Evolutionary conservation across 345 rosid genomes (phyloP), one percentile per base, ranked within the genome.

Genomic region (Physaria fendleri): DNA sequence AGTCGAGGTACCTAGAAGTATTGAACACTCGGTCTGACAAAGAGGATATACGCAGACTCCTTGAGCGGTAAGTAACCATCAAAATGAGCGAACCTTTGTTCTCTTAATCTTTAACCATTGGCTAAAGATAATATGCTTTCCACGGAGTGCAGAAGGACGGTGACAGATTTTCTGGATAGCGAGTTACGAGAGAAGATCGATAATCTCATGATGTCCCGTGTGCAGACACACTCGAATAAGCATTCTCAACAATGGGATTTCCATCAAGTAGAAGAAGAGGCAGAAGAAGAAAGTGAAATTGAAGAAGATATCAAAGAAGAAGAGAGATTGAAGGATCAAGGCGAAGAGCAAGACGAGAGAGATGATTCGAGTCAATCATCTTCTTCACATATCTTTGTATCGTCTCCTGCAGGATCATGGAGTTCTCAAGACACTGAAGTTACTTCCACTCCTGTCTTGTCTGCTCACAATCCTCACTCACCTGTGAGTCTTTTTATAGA

Each of bases 161-260:
- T 93, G 2, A 83, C 99, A 14, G 81, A 54, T 49, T 86, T 78
- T 71, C 85, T 93, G 4, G 65, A 65, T 6, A 83, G 95, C 58
- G 97, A 79, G 20, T 77, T 93, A 47, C 73, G 91, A 24, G 90
- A 79, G 14, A 77, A 71, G 56, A 93, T 93, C 72, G 87, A 89
- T 58, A 66, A 43, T 17, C 54, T 89, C 69, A 81, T 93, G 84
- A 17, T 59, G 33, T 79, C 81, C 35, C 89, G 67, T 52, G 66
- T 70, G n/a, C 73, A 77, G 40, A 66, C 71, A 37, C 87, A 82
- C 54, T 71, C 56, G 2, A 74, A 59, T 9, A 78, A 65, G n/a
- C 73, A 56, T 12, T 54, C 56, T 10, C 45, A 55, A 18, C 13
- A 18, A 32, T 47, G 69, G 66, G 68, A 53, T 8, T 11, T 45